Conservation (phyloP, 345 rosid species). For the Bruguiera parviflora region DNA sequence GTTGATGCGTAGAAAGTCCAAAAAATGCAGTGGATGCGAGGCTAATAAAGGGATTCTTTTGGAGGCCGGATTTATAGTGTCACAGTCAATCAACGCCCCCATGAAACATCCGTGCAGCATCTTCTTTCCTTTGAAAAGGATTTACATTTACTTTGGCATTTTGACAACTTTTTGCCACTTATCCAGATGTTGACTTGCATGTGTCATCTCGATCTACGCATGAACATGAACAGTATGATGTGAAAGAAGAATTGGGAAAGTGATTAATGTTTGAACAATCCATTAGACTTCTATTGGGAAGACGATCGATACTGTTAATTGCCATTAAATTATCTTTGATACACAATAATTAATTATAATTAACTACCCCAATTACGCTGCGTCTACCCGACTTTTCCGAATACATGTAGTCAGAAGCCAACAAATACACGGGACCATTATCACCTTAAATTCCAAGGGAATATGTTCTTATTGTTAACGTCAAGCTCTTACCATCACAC, state of each 20-base stretch:
- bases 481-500: too few species aligned
- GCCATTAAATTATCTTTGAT: too few species aligned
- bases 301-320: too few species aligned
- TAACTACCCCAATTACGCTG: too few species aligned
- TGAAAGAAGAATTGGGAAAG: background rate
- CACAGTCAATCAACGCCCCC: conserved; percentile 19
- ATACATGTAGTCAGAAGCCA: too few species aligned
- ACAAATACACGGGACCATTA: too few species aligned
- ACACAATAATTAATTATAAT: too few species aligned
- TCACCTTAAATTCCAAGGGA: too few species aligned
- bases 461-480: too few species aligned
- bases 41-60: conserved; percentile 3
- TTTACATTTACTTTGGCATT: conserved; percentile 17
- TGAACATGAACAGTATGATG: conserved; percentile 24
- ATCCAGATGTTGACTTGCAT: conserved; percentile 37
- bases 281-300: too few species aligned
- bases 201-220: conserved; percentile 14
- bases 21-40: conserved; percentile 1
- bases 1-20: conserved; percentile 10
- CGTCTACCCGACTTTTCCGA: too few species aligned
- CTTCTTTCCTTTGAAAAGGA: conserved; percentile 33
- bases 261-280: background rate
- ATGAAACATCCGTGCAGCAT: conserved; percentile 34
- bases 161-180: conserved; percentile 24
- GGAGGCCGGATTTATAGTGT: conserved; percentile 3